Evolutionary conservation across 805 yeast genomes (phyloP).

Genomic region (Candida boidinii): DNA sequence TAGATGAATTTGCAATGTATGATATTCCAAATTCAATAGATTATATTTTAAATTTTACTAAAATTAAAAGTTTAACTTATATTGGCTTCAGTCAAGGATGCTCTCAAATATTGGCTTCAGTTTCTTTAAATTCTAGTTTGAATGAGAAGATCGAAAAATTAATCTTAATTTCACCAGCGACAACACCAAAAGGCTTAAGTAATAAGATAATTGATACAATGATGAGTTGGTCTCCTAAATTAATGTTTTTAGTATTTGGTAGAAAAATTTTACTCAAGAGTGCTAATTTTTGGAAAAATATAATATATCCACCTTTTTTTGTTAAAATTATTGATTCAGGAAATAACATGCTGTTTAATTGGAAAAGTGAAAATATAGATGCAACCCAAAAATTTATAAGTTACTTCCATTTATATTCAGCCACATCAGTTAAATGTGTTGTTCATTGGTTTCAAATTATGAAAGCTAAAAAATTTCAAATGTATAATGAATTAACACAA

Average conservation of each 20-base stretch:
- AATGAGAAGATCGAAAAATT: conserved; percentile 44
- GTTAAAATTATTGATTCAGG: conserved; percentile 64
- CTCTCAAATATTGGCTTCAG: conserved; percentile 86
- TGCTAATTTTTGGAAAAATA: conserved; percentile 59
- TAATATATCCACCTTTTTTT: conserved; percentile 71
- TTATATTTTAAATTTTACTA: conserved; percentile 53
- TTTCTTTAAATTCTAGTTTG: conserved; percentile 62
- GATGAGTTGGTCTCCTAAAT: conserved; percentile 66
- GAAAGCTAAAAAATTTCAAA: conserved; percentile 66
- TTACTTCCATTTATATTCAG: conserved; percentile 82
- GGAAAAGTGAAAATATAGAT: conserved; percentile 70
- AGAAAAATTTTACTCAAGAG: conserved; percentile 59
- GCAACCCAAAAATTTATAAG: conserved; percentile 68
- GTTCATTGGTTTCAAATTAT: conserved; percentile 98
- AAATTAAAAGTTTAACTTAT: conserved; percentile 43
- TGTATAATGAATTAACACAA: conserved; percentile 60
- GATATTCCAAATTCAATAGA: conserved; percentile 85
- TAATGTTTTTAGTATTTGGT: conserved; percentile 71
- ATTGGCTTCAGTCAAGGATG: conserved; percentile 95
- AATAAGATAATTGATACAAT: conserved; percentile 71
- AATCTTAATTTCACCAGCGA: conserved; percentile 75
- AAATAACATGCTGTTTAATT: conserved; percentile 61
- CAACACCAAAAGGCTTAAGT: conserved; percentile 82
- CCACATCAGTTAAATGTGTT: conserved; percentile 84
- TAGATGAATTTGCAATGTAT: conserved; percentile 86